phyloP scores from a whole-genome alignment of 1,139 yeast species.

The Scheffersomyces stambukii region DNA sequence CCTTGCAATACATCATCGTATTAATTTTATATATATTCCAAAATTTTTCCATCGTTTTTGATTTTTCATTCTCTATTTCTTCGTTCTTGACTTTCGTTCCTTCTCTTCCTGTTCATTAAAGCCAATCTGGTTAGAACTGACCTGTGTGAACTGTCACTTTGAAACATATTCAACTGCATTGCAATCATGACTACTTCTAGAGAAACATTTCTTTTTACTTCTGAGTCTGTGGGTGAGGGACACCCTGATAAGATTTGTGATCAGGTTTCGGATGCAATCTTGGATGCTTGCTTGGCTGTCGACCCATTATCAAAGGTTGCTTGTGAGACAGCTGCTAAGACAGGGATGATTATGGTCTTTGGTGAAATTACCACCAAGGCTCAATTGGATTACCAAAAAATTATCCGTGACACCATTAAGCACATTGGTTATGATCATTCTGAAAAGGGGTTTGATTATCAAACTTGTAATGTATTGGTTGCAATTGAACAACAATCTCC shows the following conservation, averaged over 20 bases:
- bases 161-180: too few species aligned
- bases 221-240: conserved; percentile 98
- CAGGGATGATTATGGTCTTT: conserved; percentile 98
- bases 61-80: conserved; percentile 2
- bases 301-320: conserved; percentile 99
- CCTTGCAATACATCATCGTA: too few species aligned
- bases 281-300: conserved; percentile 93
- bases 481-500: conserved; percentile 99
- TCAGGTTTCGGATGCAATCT: conserved; percentile 97
- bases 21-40: too few species aligned
- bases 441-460: conserved; percentile 97
- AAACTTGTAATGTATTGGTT: conserved; percentile 97
- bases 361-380: conserved; percentile 99
- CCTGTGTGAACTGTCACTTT: too few species aligned
- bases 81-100: conserved; percentile 1
- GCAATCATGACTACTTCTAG: conserved; percentile 17
- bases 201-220: conserved; percentile 72
- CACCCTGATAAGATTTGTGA: conserved; percentile 99
- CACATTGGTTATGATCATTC: conserved; percentile 97
- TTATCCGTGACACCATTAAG: conserved; percentile 96
- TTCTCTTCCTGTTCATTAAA: too few species aligned
- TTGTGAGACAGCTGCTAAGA: conserved; percentile 98
- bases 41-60: too few species aligned
- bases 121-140: conserved; percentile 1
- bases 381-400: conserved; percentile 89